A percentile compares a stretch with the other conserved stretches of the same genome.
phyloP scores from a whole-genome alignment of 495 filamentous ascomycete genomes.

The Geoglossum glabrum region DNA sequence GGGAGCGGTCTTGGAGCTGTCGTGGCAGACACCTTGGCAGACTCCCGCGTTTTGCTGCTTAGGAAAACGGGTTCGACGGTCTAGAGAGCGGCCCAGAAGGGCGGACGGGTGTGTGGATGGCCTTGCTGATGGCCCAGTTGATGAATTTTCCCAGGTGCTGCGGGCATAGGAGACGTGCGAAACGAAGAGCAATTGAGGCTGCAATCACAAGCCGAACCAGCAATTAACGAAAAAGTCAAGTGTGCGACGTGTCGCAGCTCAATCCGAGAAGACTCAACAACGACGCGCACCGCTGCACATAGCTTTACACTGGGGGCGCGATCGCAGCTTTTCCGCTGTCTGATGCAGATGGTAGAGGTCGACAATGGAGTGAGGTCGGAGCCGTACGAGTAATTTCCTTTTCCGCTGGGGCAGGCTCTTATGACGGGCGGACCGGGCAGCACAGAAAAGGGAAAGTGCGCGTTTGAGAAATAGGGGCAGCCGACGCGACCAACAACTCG shows the following conservation, averaged over 20 bases:
- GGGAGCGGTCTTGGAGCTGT: not conserved
- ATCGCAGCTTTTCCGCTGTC: not conserved
- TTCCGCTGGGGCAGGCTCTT: not conserved
- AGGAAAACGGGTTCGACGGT: not conserved
- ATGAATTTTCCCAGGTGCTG: not conserved
- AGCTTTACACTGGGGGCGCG: not conserved
- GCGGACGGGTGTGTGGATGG: not conserved
- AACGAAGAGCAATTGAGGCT: conserved; percentile 1
- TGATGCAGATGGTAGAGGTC: not conserved
- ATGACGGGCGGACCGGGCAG: not conserved
- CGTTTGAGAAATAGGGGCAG: conserved; percentile 2
- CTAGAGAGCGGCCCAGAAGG: not conserved
- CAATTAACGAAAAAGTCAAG: not conserved
- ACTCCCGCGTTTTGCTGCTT: not conserved
- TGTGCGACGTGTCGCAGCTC: not conserved
- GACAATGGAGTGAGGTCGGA: conserved; percentile 2
- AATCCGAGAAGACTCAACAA: not conserved
- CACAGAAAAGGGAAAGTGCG: conserved; percentile 1
- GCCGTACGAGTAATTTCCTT: not conserved
- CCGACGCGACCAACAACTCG: not conserved
- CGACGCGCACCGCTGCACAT: not conserved
- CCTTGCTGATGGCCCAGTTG: not conserved
- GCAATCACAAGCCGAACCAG: conserved; percentile 2
- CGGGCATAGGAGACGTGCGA: conserved; percentile 1
- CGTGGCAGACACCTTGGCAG: not conserved